Percentiles rank a stretch among this genome's conserved stretches.
Evolutionary conservation across 257 asterid genomes (phyloP).

Genomic region (Ligustrum vulgare): DNA sequence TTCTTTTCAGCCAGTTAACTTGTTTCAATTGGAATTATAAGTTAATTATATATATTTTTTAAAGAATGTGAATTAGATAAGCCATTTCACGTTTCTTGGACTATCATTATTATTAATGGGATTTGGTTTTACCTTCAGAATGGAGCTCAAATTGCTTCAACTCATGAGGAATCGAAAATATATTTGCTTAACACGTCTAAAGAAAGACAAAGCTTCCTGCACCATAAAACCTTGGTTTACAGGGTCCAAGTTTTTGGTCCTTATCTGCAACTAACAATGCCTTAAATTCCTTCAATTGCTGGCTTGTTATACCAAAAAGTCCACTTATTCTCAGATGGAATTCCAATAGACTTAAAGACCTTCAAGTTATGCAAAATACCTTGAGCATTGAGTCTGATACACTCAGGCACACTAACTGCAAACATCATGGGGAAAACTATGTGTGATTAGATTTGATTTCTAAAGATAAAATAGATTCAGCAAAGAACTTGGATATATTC

Average conservation of each 20-base stretch:
- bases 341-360: slow-evolving; percentile 45
- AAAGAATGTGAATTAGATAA: too few relatives aligned
- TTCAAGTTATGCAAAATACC: slow-evolving; percentile 46
- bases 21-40: too few relatives aligned
- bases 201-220: slow-evolving; percentile 47
- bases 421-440: neutral
- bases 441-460: neutral
- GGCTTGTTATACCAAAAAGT: slow-evolving; percentile 39
- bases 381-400: slow-evolving; percentile 43
- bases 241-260: slow-evolving; percentile 27
- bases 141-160: too few relatives aligned
- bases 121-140: too few relatives aligned
- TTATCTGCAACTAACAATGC: slow-evolving; percentile 48
- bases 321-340: slow-evolving; percentile 59
- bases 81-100: too few relatives aligned
- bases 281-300: slow-evolving; percentile 59
- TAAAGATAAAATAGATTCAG: neutral
- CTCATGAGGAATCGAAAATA: too few relatives aligned
- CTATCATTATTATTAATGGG: too few relatives aligned
- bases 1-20: too few relatives aligned
- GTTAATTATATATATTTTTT: too few relatives aligned
- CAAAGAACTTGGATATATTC: neutral
- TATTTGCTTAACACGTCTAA: too few relatives aligned
- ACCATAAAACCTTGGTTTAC: slow-evolving; percentile 45
- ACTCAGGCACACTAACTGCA: slow-evolving; percentile 75